Evolutionary conservation across 73 alveolate genomes (phyloP).

Genomic region (Paramecium sexaurelia): DNA sequence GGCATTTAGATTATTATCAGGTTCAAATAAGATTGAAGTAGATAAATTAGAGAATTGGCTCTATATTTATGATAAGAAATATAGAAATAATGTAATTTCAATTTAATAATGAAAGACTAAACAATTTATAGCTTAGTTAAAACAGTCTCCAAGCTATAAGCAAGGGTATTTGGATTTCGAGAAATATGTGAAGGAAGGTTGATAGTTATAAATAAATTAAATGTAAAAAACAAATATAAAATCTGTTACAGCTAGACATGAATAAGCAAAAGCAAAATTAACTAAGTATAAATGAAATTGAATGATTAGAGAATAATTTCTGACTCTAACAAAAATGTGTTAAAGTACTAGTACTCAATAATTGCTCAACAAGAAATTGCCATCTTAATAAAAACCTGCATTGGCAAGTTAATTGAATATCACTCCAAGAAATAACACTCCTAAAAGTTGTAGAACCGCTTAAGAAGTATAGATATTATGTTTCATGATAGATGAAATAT

Average conservation of each 20-base stretch:
- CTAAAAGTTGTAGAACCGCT: constrained; percentile 41
- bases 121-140: background rate
- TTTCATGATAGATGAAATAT: background rate
- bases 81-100: constrained; percentile 17
- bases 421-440: constrained; percentile 38
- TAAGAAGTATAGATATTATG: background rate
- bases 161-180: constrained; percentile 7
- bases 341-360: background rate
- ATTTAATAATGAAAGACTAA: background rate
- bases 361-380: background rate
- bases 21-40: background rate
- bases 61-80: constrained; percentile 2
- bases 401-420: background rate
- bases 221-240: constrained; percentile 23
- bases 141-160: background rate
- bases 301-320: constrained; percentile 5
- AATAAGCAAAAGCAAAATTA: background rate
- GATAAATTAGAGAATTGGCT: constrained; percentile 46
- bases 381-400: background rate
- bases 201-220: background rate
- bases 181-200: constrained; percentile 37
- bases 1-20: constrained; percentile 1
- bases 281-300: background rate
- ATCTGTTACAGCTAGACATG: constrained; percentile 27
- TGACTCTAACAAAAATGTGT: background rate